These are phyloP conservation scores for Melaleuca alternifolia DNA, from an alignment of 345 rosid genomes.

Conservation along the genomic window DNA sequence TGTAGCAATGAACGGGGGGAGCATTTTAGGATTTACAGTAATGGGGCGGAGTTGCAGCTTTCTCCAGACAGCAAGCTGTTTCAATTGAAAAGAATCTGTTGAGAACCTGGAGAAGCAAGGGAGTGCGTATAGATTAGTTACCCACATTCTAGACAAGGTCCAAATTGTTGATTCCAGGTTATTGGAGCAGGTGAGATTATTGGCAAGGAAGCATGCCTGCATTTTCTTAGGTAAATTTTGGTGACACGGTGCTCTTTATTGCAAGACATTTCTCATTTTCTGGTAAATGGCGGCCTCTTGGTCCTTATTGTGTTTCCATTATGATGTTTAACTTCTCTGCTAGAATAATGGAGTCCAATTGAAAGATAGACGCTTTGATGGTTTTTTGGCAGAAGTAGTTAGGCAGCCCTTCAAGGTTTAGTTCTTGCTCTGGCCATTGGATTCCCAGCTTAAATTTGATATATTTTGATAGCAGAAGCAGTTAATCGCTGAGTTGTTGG, in stretches of 20 bases:
- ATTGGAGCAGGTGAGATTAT: slow-evolving; percentile 61
- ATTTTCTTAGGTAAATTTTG: slow-evolving; percentile 66
- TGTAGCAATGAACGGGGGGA: slow-evolving; percentile 26
- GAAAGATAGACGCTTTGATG: too few relatives aligned
- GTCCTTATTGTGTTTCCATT: too few relatives aligned
- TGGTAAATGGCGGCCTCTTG: too few relatives aligned
- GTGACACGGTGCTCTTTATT: background rate
- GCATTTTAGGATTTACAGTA: slow-evolving; percentile 15
- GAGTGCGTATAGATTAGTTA: slow-evolving; percentile 65
- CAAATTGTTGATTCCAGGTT: slow-evolving; percentile 50
- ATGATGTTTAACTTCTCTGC: too few relatives aligned
- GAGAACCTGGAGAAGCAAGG: slow-evolving; percentile 90
- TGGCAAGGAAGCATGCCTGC: slow-evolving; percentile 76
- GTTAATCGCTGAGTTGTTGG: too few relatives aligned
- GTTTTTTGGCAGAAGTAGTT: background rate
- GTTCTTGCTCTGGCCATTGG: too few relatives aligned
- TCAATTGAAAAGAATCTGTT: slow-evolving; percentile 66
- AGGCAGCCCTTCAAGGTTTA: too few relatives aligned
- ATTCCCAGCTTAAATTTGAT: too few relatives aligned
- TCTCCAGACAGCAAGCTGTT: slow-evolving; percentile 45
- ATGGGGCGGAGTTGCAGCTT: slow-evolving; percentile 45
- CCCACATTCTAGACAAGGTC: slow-evolving; percentile 55
- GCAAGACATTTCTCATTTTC: too few relatives aligned
- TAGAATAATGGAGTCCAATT: too few relatives aligned
- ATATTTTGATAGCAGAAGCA: too few relatives aligned